Evolutionary conservation across 2,329 filamentous ascomycete species (phyloP).

Genomic region (Colletotrichum lentis): DNA sequence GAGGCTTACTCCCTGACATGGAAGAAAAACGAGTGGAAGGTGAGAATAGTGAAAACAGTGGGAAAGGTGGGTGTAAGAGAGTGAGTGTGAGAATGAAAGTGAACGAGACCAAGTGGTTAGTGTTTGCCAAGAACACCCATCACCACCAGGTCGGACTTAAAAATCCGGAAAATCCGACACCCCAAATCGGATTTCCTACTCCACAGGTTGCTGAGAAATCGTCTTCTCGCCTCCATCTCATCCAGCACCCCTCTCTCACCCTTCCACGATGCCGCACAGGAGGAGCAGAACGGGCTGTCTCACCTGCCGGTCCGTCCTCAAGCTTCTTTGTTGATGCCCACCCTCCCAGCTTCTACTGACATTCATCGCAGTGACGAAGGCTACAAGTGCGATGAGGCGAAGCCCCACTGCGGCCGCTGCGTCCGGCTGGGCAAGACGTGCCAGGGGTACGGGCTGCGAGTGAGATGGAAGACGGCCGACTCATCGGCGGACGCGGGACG

Average conservation of each 20-base stretch:
- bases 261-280: slow-evolving; percentile 15
- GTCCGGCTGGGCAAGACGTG: slow-evolving; percentile 44
- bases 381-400: slow-evolving; percentile 48
- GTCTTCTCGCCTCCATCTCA: not conserved
- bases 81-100: not conserved
- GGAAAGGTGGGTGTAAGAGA: no score
- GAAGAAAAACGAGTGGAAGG: no score
- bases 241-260: not conserved
- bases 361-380: slow-evolving; percentile 42
- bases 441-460: slow-evolving; percentile 45
- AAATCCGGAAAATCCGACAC: not conserved
- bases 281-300: slow-evolving; percentile 32
- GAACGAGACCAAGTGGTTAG: not conserved
- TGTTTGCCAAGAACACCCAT: slow-evolving; percentile 2
- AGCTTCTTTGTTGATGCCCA: rapidly evolving
- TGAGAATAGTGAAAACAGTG: no score
- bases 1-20: no score
- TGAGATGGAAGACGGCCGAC: slow-evolving; percentile 43
- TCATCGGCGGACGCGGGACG: not conserved
- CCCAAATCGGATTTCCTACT: not conserved
- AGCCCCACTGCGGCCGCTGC: slow-evolving; percentile 45
- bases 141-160: not conserved
- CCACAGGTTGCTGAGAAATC: slow-evolving; percentile 3
- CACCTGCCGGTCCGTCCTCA: slow-evolving; percentile 14
- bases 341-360: not conserved